Percentiles rank a stretch among this genome's conserved stretches.
Conservation (phyloP, 495 filamentous ascomycete genomes). For the Delitschia confertaspora region DNA sequence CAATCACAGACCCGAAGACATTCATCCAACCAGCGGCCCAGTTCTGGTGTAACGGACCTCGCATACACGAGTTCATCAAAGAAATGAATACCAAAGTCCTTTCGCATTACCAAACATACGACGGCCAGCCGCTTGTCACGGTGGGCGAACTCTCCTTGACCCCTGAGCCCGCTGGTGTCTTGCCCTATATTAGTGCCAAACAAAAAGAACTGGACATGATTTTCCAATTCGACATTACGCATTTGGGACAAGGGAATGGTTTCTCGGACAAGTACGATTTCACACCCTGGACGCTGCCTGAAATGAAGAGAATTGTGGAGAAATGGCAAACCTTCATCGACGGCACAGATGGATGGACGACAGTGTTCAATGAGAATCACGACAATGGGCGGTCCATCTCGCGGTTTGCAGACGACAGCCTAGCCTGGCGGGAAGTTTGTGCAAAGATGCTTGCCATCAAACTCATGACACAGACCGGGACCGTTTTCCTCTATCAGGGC, state of each 20-base stretch:
- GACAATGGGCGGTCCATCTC: constrained; percentile 29
- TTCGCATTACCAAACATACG: constrained; percentile 19
- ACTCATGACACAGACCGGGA: constrained; percentile 26
- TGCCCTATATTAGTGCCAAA: constrained; percentile 19
- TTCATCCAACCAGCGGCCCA: constrained; percentile 19
- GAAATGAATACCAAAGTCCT: constrained; percentile 30
- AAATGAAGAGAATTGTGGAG: constrained; percentile 18
- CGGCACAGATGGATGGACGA: constrained; percentile 29
- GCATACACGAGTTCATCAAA: constrained; percentile 31
- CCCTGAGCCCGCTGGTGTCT: constrained; percentile 21
- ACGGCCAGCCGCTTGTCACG: constrained; percentile 17
- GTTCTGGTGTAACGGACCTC: constrained; percentile 31
- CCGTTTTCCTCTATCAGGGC: constrained; percentile 35
- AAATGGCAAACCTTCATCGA: constrained; percentile 24
- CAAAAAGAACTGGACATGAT: constrained; percentile 31
- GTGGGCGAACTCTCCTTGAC: constrained; percentile 31
- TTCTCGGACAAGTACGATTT: constrained; percentile 19
- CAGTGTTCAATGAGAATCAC: constrained; percentile 31
- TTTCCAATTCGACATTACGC: constrained; percentile 34
- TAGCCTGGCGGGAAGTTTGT: constrained; percentile 21
- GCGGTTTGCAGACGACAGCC: constrained; percentile 25
- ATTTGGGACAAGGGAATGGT: constrained; percentile 19
- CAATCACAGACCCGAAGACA: constrained; percentile 22
- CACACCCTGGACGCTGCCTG: constrained; percentile 12
- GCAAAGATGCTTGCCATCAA: constrained; percentile 31